Evolutionary conservation across 768 basidiomycete species (phyloP).

Genomic region (Dioszegia aurantiaca): DNA sequence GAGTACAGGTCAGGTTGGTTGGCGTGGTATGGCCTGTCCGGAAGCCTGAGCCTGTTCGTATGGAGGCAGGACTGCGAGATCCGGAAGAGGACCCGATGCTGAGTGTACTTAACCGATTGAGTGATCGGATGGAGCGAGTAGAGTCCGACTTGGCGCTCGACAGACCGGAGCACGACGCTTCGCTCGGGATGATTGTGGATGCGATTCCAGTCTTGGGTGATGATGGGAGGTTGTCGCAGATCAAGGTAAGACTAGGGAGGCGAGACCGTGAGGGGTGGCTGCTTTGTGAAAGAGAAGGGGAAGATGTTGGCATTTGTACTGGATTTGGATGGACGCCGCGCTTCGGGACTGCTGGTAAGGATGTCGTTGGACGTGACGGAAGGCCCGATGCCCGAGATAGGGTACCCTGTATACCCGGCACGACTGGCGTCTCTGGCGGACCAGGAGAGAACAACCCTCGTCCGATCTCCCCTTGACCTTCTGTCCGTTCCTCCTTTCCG

Average conservation of each 20-base stretch:
- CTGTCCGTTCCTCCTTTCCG: background rate
- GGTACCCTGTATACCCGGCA: conserved; percentile 11
- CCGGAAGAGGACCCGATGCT: background rate
- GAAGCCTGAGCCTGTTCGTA: background rate
- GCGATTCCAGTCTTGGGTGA: background rate
- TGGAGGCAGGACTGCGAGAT: background rate
- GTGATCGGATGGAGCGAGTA: background rate
- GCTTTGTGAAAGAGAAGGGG: too few species aligned
- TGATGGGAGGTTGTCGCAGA: background rate
- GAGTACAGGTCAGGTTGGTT: background rate
- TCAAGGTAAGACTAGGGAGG: too few species aligned
- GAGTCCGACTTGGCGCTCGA: background rate
- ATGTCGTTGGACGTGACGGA: conserved; percentile 1
- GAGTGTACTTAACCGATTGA: background rate
- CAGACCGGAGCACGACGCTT: background rate
- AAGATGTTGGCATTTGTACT: background rate
- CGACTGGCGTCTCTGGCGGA: conserved; percentile 6
- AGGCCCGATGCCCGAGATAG: too few species aligned
- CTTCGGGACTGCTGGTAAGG: background rate
- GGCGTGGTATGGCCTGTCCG: background rate
- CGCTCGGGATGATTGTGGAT: background rate
- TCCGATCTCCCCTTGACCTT: background rate
- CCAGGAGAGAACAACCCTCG: conserved; percentile 19
- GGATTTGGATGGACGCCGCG: background rate
- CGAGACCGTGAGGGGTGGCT: too few species aligned